Base-by-base conservation (phyloP, 2,329 filamentous ascomycete genomes). In the Botrytis deweyae region DNA sequence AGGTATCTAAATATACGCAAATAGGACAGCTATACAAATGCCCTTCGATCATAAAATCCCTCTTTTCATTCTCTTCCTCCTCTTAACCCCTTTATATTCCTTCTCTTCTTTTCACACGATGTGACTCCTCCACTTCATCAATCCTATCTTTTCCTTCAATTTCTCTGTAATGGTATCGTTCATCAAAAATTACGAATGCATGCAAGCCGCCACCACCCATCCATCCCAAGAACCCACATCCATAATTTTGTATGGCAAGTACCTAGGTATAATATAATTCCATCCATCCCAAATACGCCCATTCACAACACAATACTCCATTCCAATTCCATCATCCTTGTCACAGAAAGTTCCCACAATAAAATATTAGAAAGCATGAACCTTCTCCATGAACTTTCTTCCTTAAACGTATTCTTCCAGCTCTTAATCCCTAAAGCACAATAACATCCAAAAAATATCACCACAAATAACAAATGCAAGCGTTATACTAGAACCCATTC, bases 401-500 rank as follows among this genome's bases (percentile, higher is more conserved):
- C 52, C n/a, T 55, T 18, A 18, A 58, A 58, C n/a, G 52, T 58
- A 58, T 58, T 18, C 14, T 58, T 29, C 14, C 52, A 29, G 52
- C 52, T 58, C 52, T 29, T 18, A 33, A 16, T 33, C 7, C 52
- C 52, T 16, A 18, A 55, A 55, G 52, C n/a, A 2, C 52, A 29
- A 18, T 29, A 58, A 29, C n/a, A 55, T 68, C 46, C 65, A 68
- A 68, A 55, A 68, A 68, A 9, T 44, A 58, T 68, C 46, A 58
- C 20, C 36, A 40, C 25, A 55, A 40, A 68, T 40, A 55, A 68
- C 9, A 22, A 55, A 68, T 9, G 7, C 65, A 40, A 55, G 36
- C 16, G 52, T 81, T 72, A 81, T 18, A 82, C 77, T 63, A 91
- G 83, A 71, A 98, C 94, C 95, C 95, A 99, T 86, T 99, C 95